Evolutionary conservation across 768 basidiomycete genomes (phyloP), one percentile per base, ranked within the genome.

Genomic region (Suillus luteus): DNA sequence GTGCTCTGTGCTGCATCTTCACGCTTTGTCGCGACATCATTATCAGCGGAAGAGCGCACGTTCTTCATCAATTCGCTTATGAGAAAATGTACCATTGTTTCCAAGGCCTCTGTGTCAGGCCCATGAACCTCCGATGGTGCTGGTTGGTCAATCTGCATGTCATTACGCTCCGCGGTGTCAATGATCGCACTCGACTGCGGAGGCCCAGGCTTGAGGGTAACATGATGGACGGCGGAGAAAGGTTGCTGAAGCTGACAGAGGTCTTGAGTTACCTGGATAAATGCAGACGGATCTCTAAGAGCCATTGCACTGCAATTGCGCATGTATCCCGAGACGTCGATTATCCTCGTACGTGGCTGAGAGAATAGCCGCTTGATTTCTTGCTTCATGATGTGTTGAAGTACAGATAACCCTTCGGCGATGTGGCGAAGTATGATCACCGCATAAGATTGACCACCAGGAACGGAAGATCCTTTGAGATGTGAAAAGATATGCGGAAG

Each of bases 381-480:
- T 66, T 91, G 88, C 27, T 85, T 85, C 87, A 99, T 95, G 68
- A 93, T 82, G 11, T 79, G 80, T 62, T 86, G 83, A 49, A 99
- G 73, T 9, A 82, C 83, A 2, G 77, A 71, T 2, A 81, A 70
- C 66, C 95, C 93, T 76, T 99, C 97, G 57, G 96, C 86, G 60
- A 93, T 77, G 72, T 99, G 97, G 8, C 97, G 90, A n/a, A 98
- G 80, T 65, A 98, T 91, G 70, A 90, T 91, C 48, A 89, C 87
- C 61, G 95, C 85, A 73, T 95, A 93, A 0, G 91, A 87, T 54
- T 93, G 93, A 66, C 88, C 90, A 22, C 90, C 88, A 35, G 81
- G 75, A 17, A 88, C 82, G 0, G 86, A 79, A 5, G 82, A 78
- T 19, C 80, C 77, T 67, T 85, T 85, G 67, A 95, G 80, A 37